Percentiles rank a stretch among this genome's conserved stretches.
Conservation (phyloP, 2,329 filamentous ascomycete genomes). For the Colletotrichum graminicola region DNA sequence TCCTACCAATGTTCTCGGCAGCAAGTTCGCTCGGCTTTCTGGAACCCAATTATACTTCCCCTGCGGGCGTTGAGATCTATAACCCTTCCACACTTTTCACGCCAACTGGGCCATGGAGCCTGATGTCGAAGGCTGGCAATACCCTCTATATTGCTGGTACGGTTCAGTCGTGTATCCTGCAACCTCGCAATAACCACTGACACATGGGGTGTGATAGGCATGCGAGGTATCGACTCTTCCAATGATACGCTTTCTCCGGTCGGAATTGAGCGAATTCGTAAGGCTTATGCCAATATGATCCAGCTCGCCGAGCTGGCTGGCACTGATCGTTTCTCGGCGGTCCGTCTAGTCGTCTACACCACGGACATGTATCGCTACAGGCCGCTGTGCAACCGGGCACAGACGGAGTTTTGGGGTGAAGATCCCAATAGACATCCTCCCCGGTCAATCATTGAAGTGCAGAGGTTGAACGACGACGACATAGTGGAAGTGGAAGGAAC, state of each 20-base stretch:
- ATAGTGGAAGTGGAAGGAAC: slow-evolving; percentile 51
- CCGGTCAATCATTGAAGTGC: slow-evolving; percentile 50
- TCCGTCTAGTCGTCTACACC: slow-evolving; percentile 48
- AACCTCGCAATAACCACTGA: background rate
- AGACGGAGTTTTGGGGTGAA: slow-evolving; percentile 49
- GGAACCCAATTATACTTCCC: slow-evolving; percentile 47
- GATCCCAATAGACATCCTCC: slow-evolving; percentile 48
- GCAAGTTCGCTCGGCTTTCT: slow-evolving; percentile 6
- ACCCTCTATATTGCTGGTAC: slow-evolving; percentile 49
- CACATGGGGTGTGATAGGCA: slow-evolving; percentile 43
- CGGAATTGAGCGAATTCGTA: slow-evolving; percentile 48
- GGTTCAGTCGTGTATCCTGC: background rate
- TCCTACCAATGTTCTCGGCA: background rate
- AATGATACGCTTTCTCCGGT: slow-evolving; percentile 49
- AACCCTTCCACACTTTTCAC: slow-evolving; percentile 47
- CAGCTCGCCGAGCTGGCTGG: slow-evolving; percentile 48
- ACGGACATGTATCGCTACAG: slow-evolving; percentile 52
- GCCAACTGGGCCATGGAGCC: slow-evolving; percentile 48
- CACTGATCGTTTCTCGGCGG: slow-evolving; percentile 43
- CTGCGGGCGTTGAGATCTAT: slow-evolving; percentile 47
- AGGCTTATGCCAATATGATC: slow-evolving; percentile 50
- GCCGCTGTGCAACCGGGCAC: slow-evolving; percentile 49
- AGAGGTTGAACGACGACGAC: slow-evolving; percentile 50
- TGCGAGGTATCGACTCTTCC: slow-evolving; percentile 49
- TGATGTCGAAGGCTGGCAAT: slow-evolving; percentile 49